Percentiles rank a stretch among this genome's conserved stretches.
Conservation (phyloP, 2,329 filamentous ascomycete genomes). For the Neurospora sp. region DNA sequence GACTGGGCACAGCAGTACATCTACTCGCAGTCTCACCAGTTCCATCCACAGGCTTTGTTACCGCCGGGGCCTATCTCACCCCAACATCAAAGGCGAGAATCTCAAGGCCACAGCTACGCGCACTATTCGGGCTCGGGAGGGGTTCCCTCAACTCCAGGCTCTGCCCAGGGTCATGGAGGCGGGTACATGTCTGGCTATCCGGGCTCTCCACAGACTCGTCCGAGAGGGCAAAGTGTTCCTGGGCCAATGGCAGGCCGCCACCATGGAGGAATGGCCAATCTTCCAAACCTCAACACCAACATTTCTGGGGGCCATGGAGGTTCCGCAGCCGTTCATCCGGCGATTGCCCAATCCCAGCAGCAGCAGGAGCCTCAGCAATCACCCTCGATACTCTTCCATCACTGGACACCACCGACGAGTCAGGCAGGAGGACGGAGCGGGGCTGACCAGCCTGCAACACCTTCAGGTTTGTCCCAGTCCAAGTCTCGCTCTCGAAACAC, state of each 20-base stretch:
- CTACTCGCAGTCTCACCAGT: constrained; percentile 36
- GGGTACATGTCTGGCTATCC: constrained; percentile 35
- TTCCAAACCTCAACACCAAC: constrained; percentile 37
- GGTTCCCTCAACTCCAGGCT: constrained; percentile 33
- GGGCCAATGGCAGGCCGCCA: constrained; percentile 28
- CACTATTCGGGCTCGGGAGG: constrained; percentile 31
- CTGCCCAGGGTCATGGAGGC: constrained; percentile 27
- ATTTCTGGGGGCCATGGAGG: constrained; percentile 28
- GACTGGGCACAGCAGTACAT: constrained; percentile 62
- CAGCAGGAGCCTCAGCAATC: constrained; percentile 53
- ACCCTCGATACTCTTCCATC: constrained; percentile 78
- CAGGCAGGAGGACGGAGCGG: constrained; percentile 44
- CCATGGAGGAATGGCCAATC: constrained; percentile 24
- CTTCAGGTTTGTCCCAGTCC: constrained; percentile 59
- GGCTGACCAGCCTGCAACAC: constrained; percentile 59
- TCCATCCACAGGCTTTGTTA: constrained; percentile 40
- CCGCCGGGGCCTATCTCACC: constrained; percentile 41
- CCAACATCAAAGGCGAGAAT: constrained; percentile 45
- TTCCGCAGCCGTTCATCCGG: constrained; percentile 37
- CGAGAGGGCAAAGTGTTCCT: constrained; percentile 39
- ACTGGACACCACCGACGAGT: constrained; percentile 76
- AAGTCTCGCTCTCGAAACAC: constrained; percentile 36
- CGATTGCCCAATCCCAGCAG: constrained; percentile 42
- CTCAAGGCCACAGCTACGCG: constrained; percentile 31
- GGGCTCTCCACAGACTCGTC: constrained; percentile 35